Conservation (phyloP, 768 basidiomycete species). For the Lactifluus hygrophoroides region DNA sequence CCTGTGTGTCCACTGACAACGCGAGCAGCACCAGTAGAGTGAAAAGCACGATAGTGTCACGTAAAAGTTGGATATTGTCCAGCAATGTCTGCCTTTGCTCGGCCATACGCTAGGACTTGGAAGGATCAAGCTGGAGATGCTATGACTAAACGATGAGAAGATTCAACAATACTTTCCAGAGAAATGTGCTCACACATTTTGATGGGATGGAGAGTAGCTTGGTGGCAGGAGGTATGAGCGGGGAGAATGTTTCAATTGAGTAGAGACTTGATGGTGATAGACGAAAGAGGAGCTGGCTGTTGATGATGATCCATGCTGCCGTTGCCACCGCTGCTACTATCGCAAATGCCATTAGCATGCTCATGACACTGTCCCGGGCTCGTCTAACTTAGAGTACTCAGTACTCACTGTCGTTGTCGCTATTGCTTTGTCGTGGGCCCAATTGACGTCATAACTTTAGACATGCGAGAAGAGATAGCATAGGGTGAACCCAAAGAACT, state of each 20-base stretch:
- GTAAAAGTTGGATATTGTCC: constrained; percentile 69
- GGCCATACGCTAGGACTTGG: constrained; percentile 49
- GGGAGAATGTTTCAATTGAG: constrained; percentile 21
- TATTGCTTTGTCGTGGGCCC: too few relatives aligned
- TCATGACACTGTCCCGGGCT: too few relatives aligned
- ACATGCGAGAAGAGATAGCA: too few relatives aligned
- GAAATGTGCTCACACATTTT: not conserved
- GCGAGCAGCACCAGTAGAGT: constrained; percentile 77
- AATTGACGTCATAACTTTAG: too few relatives aligned
- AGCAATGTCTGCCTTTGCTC: constrained; percentile 52
- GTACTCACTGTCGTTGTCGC: not conserved
- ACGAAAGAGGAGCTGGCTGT: constrained; percentile 24
- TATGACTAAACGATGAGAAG: not conserved
- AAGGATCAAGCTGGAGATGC: constrained; percentile 49
- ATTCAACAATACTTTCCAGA: too few relatives aligned
- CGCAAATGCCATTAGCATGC: too few relatives aligned
- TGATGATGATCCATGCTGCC: not conserved
- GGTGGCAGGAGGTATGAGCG: not conserved
- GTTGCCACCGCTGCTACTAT: too few relatives aligned
- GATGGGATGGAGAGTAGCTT: not conserved
- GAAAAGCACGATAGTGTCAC: constrained; percentile 81
- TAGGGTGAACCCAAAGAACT: too few relatives aligned
- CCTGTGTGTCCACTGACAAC: constrained; percentile 86
- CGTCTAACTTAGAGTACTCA: too few relatives aligned
- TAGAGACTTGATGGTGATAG: constrained; percentile 31